Conservation (phyloP, 2,329 filamentous ascomycete genomes). For the Teratosphaeria zuluensis region DNA sequence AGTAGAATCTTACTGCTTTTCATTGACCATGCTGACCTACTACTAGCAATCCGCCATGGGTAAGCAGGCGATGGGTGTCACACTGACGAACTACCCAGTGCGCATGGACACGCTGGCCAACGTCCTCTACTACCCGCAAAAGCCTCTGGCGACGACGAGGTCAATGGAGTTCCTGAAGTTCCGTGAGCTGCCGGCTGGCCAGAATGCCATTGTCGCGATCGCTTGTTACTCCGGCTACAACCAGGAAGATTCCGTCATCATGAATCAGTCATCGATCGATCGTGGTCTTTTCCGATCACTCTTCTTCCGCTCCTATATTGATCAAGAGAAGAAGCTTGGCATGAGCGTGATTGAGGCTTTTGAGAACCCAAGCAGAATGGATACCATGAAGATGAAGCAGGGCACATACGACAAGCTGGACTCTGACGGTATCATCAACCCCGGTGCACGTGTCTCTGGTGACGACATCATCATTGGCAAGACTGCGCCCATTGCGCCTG, state of each 20-base stretch:
- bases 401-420: constrained; percentile 68
- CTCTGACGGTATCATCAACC: constrained; percentile 87
- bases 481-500: constrained; percentile 86
- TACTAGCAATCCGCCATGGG: constrained; percentile 90
- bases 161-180: constrained; percentile 99
- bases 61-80: constrained; percentile 99
- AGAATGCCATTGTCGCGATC: constrained; percentile 98
- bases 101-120: constrained; percentile 99
- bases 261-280: constrained; percentile 99
- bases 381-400: constrained; percentile 86
- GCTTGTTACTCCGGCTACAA: constrained; percentile 97
- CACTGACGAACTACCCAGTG: constrained; percentile 90
- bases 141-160: constrained; percentile 86
- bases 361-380: constrained; percentile 82
- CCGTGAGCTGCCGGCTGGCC: constrained; percentile 88
- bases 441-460: constrained; percentile 87
- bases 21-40: background rate
- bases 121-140: constrained; percentile 97
- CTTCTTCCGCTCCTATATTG: constrained; percentile 95
- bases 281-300: constrained; percentile 93
- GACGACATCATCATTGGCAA: constrained; percentile 99
- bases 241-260: constrained; percentile 99
- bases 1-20: constrained; percentile 1
- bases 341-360: constrained; percentile 89
- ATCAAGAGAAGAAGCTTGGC: constrained; percentile 92